Evolutionary conservation across 2,329 filamentous ascomycete species (phyloP), one percentile per base, ranked within the genome.

Genomic region (Penicillium sclerotigenum): DNA sequence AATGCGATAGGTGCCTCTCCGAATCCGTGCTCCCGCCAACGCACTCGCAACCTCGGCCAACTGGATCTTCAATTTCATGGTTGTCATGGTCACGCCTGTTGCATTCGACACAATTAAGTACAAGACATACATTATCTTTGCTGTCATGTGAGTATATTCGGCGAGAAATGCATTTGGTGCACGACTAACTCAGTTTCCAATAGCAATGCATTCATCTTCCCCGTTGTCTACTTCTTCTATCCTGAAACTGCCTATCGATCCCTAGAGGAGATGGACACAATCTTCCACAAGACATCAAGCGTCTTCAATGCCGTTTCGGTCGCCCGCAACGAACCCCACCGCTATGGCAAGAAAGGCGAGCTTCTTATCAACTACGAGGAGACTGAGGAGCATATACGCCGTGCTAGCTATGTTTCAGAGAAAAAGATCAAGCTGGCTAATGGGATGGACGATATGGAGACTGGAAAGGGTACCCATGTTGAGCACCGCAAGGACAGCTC

Each of bases 191-290:
- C 28, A 3, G 7, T 29, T 52, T 8, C 14, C 11, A 33, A 45
- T 57, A 75, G 72, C 60, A 82, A 82, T 63, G 79, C 79, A 8
- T 74, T 76, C 63, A 81, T 82, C 65, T 73, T 83, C 34, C 81
- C 81, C 0, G 75, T 77, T 5, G 78, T 82, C 47, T 84, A 83
- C 71, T 80, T 83, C 69, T 82, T 84, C 74, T 83, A 82, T 65
- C 82, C 82, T 0, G 82, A 84, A 60, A 84, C 81, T 1, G 81
- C 80, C 8, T 80, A 79, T 59, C 79, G 81, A 16, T 81, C 78
- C 14, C 76, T 88, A 24, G 86, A 89, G 70, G 86, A 88, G 69
- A 83, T 89, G 69, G 86, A 89, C 63, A 79, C 81, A 54, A 85
- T 88, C 60, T 86, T 87, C 75, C 75, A 77, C 65, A 81, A 81